Base-by-base conservation (phyloP, 2,329 filamentous ascomycete genomes). In the Exophiala spinifera region DNA sequence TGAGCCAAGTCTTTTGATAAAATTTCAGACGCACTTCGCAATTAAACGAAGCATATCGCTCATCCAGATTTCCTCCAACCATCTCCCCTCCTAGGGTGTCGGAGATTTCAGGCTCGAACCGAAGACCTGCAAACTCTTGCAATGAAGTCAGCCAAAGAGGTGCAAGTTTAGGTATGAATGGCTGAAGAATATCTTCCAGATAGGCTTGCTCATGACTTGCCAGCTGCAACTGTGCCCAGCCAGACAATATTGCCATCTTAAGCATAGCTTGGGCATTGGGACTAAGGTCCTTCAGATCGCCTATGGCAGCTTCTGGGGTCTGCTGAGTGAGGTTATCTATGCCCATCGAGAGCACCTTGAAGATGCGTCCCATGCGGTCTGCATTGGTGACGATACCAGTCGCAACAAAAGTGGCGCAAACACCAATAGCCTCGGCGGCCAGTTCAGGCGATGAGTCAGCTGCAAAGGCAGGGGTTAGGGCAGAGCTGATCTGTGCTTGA, bases 251-350 rank as follows among this genome's bases (percentile, higher is more conserved):
- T 0, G 94, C 87, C 83, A 97, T 94, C 71, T 95, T 96, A 51
- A 99, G 90, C 94, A 99, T 99, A 46, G 96, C 90, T 67, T 95
- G 89, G 0, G 94, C 92, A 69, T 99, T 99, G 1, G 92, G 91
- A 67, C 91, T 96, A 15, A 99, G 82, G 0, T 89, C 90, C 71
- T 89, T 90, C 4, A 99, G 78, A 63, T 99, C 95, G 14, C 94
- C 94, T 67, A 99, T 97, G 10, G 63, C 59, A 31, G 59, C 40
- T 51, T 63, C 63, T 25, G 60, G 61, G 13, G 42, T 46, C 2
- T 55, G 46, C 43, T 52, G 44, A 4, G 59, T 53, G 66, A 97
- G 96, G 70, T 92, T 96, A 65, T 97, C 92, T 1, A 99, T 79
- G 0, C 91, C 91, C 40, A 87, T 86, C 4, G 96, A 89, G 1